A percentile compares a stretch with the other conserved stretches of the same genome.
Conservation (phyloP, 495 filamentous ascomycete genomes). For the Penicillium bovifimosum region DNA sequence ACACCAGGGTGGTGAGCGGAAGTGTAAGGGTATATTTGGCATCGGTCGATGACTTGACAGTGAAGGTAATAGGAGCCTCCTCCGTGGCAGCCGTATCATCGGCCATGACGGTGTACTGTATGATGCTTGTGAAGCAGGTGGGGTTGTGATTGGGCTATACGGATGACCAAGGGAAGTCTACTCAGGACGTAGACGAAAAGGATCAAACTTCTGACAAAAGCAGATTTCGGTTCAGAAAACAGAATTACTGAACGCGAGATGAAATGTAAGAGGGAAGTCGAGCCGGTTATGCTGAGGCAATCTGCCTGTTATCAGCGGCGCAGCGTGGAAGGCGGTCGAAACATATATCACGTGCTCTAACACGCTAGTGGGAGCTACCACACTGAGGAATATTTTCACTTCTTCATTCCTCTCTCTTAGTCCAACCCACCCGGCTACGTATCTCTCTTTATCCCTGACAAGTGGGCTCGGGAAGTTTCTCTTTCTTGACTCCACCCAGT, state of each 20-base stretch:
- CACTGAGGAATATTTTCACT: constrained; percentile 17
- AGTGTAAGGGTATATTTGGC: constrained; percentile 78
- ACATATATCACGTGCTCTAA: not conserved
- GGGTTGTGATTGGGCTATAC: constrained; percentile 12
- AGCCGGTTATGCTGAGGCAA: constrained; percentile 3
- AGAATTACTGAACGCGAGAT: not conserved
- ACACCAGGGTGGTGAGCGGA: constrained; percentile 66
- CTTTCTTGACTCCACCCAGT: constrained; percentile 17
- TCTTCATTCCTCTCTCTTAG: constrained; percentile 1
- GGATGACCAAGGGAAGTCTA: not conserved
- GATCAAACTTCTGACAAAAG: not conserved
- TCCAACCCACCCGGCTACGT: not conserved
- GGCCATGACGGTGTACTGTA: constrained; percentile 35
- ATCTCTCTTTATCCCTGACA: not conserved
- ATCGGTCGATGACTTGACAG: constrained; percentile 85
- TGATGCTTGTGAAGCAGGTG: constrained; percentile 6
- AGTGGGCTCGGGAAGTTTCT: constrained; percentile 11
- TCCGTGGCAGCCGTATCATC: constrained; percentile 42
- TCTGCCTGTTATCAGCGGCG: not conserved
- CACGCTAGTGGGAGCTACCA: constrained; percentile 6
- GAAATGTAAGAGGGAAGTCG: not conserved
- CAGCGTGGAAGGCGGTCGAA: constrained; percentile 6
- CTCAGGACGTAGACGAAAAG: not conserved
- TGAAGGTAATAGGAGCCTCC: constrained; percentile 74
- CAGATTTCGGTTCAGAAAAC: not conserved